Percentiles rank a stretch among this genome's conserved stretches.
Conservation (phyloP, 495 filamentous ascomycete species). For the Xylaria intraflava region DNA sequence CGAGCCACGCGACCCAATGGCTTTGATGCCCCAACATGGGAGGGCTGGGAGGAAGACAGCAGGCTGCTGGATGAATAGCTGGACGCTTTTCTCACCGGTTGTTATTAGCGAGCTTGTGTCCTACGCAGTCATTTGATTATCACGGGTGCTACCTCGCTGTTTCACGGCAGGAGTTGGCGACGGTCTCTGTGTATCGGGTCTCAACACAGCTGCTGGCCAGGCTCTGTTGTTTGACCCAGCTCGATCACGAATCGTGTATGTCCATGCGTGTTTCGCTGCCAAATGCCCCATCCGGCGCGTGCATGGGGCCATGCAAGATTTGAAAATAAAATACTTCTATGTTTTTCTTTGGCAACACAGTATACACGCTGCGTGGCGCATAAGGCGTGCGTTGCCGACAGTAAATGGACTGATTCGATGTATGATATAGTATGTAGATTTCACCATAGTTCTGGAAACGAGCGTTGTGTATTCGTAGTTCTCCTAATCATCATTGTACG, state of each 20-base stretch:
- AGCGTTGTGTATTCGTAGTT: not conserved
- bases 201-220: not conserved
- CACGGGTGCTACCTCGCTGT: not conserved
- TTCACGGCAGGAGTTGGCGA: slow-evolving; percentile 1
- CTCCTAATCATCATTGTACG: too few species aligned
- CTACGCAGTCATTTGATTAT: not conserved
- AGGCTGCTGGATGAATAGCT: slow-evolving; percentile 24
- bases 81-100: not conserved
- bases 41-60: slow-evolving; percentile 38
- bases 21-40: slow-evolving; percentile 48
- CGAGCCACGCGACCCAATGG: slow-evolving; percentile 53
- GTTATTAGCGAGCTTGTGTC: slow-evolving; percentile 3
- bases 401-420: not conserved
- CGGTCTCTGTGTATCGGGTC: not conserved
- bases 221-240: not conserved
- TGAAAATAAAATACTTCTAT: not conserved
- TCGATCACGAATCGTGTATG: not conserved
- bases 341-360: not conserved
- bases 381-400: slow-evolving; percentile 2
- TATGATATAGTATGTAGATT: not conserved
- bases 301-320: not conserved
- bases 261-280: not conserved
- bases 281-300: not conserved
- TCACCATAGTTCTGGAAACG: not conserved
- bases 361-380: not conserved